Evolutionary conservation across 1,284 basidiomycete species (phyloP).

Genomic region (Singerocomus rubriflavus): DNA sequence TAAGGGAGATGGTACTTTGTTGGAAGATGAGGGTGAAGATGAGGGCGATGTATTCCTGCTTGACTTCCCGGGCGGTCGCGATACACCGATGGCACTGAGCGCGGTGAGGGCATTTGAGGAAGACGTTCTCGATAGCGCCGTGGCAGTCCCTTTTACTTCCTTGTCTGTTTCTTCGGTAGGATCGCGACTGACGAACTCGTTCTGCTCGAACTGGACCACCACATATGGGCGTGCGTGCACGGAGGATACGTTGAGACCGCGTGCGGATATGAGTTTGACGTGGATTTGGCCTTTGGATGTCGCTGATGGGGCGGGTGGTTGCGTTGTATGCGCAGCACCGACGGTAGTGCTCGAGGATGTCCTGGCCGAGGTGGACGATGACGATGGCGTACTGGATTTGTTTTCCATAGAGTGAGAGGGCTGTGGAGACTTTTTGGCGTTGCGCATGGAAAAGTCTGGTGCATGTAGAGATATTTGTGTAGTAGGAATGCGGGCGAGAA

Average conservation of each 20-base stretch:
- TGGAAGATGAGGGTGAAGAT: slow-evolving; percentile 39
- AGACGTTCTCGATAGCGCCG: slow-evolving; percentile 53
- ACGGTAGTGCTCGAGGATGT: slow-evolving; percentile 25
- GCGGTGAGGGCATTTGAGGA: slow-evolving; percentile 64
- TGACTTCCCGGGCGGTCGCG: slow-evolving; percentile 38
- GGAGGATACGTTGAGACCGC: slow-evolving; percentile 76
- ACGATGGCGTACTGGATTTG: slow-evolving; percentile 37
- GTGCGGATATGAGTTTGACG: slow-evolving; percentile 92
- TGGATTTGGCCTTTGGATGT: slow-evolving; percentile 81
- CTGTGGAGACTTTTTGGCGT: slow-evolving; percentile 38
- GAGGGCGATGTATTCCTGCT: slow-evolving; percentile 39
- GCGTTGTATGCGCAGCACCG: slow-evolving; percentile 31
- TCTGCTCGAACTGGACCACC: slow-evolving; percentile 98
- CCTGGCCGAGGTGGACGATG: slow-evolving; percentile 42
- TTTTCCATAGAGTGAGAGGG: slow-evolving; percentile 35
- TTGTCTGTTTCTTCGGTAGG: slow-evolving; percentile 85
- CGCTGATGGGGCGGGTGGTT: slow-evolving; percentile 34
- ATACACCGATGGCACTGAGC: slow-evolving; percentile 65
- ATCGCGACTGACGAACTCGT: slow-evolving; percentile 95
- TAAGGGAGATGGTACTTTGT: slow-evolving; percentile 29
- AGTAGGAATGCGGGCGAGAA: slow-evolving; percentile 61
- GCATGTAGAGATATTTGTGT: slow-evolving; percentile 77
- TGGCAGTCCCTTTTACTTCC: slow-evolving; percentile 80
- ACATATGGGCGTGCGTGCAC: slow-evolving; percentile 82
- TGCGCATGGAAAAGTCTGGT: slow-evolving; percentile 73